phyloP scores from a whole-genome alignment of 768 basidiomycete genomes.

The Tricholoma sp. region DNA sequence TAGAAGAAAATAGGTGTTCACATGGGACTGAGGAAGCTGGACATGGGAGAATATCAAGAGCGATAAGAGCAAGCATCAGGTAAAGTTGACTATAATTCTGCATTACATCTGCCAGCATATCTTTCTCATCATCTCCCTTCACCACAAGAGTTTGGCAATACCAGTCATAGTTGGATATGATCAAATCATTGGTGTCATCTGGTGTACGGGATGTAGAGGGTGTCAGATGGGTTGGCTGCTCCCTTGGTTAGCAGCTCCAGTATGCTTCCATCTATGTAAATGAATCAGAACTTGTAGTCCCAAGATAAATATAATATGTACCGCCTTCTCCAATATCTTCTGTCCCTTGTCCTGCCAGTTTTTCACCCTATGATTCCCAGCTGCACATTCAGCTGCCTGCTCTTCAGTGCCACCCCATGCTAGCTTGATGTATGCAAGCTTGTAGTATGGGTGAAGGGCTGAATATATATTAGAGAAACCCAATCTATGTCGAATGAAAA shows the following conservation, averaged over 20 bases:
- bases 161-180: slow-evolving; percentile 2
- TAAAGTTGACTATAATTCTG: slow-evolving; percentile 6
- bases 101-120: too few relatives aligned
- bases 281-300: background rate
- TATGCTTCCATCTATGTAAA: slow-evolving; percentile 10
- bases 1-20: slow-evolving; percentile 11
- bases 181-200: background rate
- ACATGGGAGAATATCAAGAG: slow-evolving; percentile 12
- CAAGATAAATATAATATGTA: background rate
- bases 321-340: slow-evolving; percentile 9
- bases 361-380: slow-evolving; percentile 12
- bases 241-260: background rate
- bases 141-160: background rate
- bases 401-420: slow-evolving; percentile 23
- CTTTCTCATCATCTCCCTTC: background rate
- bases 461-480: background rate
- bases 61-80: slow-evolving; percentile 11
- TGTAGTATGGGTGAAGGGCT: slow-evolving; percentile 28
- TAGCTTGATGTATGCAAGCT: slow-evolving; percentile 19
- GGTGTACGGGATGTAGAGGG: background rate
- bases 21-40: slow-evolving; percentile 18
- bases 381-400: slow-evolving; percentile 10
- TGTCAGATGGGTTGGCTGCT: background rate
- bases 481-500: background rate
- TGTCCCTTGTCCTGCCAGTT: slow-evolving; percentile 16